Base-by-base conservation (phyloP, 1,284 basidiomycete genomes). In the Gymnopus androsaceus region DNA sequence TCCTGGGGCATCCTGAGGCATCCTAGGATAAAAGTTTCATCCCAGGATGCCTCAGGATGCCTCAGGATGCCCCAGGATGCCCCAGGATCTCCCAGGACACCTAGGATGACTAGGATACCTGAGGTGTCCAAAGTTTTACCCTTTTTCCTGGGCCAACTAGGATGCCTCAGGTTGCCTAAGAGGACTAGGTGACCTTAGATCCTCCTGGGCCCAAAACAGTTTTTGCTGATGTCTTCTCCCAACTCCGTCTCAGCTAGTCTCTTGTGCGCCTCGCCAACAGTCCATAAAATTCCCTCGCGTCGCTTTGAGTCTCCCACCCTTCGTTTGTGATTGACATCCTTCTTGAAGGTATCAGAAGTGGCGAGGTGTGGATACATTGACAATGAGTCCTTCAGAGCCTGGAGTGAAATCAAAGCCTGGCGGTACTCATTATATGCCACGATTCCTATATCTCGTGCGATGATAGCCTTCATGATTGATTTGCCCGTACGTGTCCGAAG, bases 211-310 rank as follows among this genome's bases (percentile, higher is more conserved):
- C n/a, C n/a, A n/a, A n/a, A n/a, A n/a, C n/a, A n/a, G n/a, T n/a
- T n/a, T n/a, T n/a, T n/a, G n/a, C n/a, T n/a, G n/a, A n/a, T n/a
- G n/a, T n/a, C 48, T 3, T 50, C 48, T 9, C 34, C 34, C 4
- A 23, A 31, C 15, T 50, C 48, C 11, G 36, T 33, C 11, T 33
- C 48, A 11, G 34, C 48, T 21, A 50, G n/a, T 7, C 30, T 12
- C 11, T 50, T 33, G 14, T 27, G 36, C 19, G 48, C 48, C 6
- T 28, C 33, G 12, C 48, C 48, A 19, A 50, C 34, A 6, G 48
- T 50, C 48, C 48, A 50, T n/a, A 50, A 38, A 14, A 50, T 12
- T 15, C 48, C 48, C 12, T 50, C 48, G n/a, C 48, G 21, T 19
- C 48, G n/a, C 33, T 38, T 50, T 21, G 48, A 50, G 21, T 50